Evolutionary conservation across 441 rosid species (phyloP), one percentile per base, ranked within the genome.

Genomic region (Mallotus japonicus): DNA sequence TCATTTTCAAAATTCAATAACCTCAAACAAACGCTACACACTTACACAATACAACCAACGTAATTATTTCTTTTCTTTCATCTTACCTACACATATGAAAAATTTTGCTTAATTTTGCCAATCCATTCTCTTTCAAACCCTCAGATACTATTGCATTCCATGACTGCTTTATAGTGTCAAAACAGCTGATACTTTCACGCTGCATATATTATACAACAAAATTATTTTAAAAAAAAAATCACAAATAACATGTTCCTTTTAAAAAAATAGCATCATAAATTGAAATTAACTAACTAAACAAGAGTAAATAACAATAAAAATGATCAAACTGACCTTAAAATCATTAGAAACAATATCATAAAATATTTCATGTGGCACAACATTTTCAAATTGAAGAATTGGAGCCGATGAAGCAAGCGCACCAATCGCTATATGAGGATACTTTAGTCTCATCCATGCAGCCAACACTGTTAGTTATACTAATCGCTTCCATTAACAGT

Each of bases 361-460:
- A 76, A 88, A 92, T 46, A 92, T 85, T 78, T 87, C 91, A 4
- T 87, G 85, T 8, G 93, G 95, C 51, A 89, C 90, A 70, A 92
- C 77, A 83, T 92, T 85, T 77, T 93, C 96, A 66, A 93, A 91
- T 72, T 93, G 92, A 80, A 93, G 96, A 80, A 93, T 90, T 2
- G 98, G 97, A 5, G 98, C 97, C 0, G 96, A 93, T 5, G 98
- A 88, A 81, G 96, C 95, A 66, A 93, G 89, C 8, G 96, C 96
- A 68, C 97, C 98, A 47, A 91, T 79, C 0, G 94, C 89, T 73
- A 93, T 78, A 71, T 93, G 98, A 70, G 97, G 96, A 83, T 93
- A 93, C 80, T 91, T 93, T 8, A 93, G 87, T 82, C 97, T 86
- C 96, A 93, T 91, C 98, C 96, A 93, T 67, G 97, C 92, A 3